phyloP scores from a whole-genome alignment of 768 basidiomycete species.

The Paxillus rubicundulus region DNA sequence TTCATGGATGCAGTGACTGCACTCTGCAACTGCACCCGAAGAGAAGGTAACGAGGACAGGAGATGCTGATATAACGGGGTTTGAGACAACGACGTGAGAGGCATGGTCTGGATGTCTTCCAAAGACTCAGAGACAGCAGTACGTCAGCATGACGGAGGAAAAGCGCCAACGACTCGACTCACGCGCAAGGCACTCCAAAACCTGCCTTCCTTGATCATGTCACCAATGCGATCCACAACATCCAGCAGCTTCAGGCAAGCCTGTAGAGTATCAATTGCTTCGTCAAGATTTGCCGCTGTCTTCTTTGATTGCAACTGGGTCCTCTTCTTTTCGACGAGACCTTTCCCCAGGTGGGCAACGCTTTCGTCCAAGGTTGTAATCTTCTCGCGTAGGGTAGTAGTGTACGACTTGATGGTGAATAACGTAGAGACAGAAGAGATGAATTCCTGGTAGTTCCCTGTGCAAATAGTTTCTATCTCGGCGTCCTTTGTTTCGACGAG shows the following conservation, averaged over 20 bases:
- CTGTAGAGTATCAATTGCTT: slow-evolving; percentile 94
- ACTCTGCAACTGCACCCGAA: slow-evolving; percentile 86
- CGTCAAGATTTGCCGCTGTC: slow-evolving; percentile 92
- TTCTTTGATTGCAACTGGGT: slow-evolving; percentile 85
- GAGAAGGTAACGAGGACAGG: slow-evolving; percentile 85
- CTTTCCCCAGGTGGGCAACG: slow-evolving; percentile 83
- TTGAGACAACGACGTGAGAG: slow-evolving; percentile 83
- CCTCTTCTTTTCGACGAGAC: slow-evolving; percentile 92
- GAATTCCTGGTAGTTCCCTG: slow-evolving; percentile 97
- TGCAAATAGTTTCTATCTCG: slow-evolving; percentile 95
- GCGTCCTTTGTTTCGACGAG: slow-evolving; percentile 92
- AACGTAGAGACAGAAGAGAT: slow-evolving; percentile 96
- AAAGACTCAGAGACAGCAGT: slow-evolving; percentile 62
- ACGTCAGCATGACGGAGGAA: slow-evolving; percentile 30
- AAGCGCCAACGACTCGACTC: slow-evolving; percentile 32
- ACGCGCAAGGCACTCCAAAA: slow-evolving; percentile 97
- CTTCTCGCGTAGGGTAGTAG: slow-evolving; percentile 87
- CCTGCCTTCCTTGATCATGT: slow-evolving; percentile 90
- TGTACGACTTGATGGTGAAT: slow-evolving; percentile 94
- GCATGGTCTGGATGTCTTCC: slow-evolving; percentile 91
- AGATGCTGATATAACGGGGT: slow-evolving; percentile 93
- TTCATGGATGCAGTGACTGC: slow-evolving; percentile 94
- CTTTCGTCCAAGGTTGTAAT: slow-evolving; percentile 86
- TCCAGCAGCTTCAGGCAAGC: slow-evolving; percentile 91
- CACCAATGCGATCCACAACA: slow-evolving; percentile 85